phyloP scores from a whole-genome alignment of 1,139 yeast genomes.

The Debaryomyces coudertii region DNA sequence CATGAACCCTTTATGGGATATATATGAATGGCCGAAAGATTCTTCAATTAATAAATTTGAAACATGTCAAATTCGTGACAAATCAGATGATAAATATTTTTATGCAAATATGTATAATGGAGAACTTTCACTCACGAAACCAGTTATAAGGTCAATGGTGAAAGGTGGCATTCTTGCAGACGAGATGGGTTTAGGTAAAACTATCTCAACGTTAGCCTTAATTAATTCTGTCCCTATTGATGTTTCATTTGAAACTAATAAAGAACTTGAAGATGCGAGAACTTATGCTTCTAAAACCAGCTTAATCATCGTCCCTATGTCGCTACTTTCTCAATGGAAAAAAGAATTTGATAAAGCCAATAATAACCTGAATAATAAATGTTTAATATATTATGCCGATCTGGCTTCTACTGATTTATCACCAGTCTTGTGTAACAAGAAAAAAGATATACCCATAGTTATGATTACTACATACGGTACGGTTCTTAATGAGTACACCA shows the following conservation, averaged over 20 bases:
- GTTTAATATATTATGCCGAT: constrained; percentile 75
- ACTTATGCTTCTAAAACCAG: constrained; percentile 74
- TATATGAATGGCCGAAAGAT: constrained; percentile 71
- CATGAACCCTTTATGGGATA: constrained; percentile 87
- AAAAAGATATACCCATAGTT: constrained; percentile 62
- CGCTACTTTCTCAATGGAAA: constrained; percentile 89
- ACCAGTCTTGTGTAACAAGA: constrained; percentile 39
- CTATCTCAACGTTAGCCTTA: constrained; percentile 79
- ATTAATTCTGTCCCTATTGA: constrained; percentile 67
- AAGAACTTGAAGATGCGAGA: constrained; percentile 14
- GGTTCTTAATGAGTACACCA: constrained; percentile 70
- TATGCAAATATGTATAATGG: constrained; percentile 87
- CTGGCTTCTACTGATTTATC: constrained; percentile 54
- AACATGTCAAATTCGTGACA: constrained; percentile 21
- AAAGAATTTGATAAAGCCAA: constrained; percentile 71
- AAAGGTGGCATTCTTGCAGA: constrained; percentile 94
- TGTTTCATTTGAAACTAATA: constrained; percentile 13
- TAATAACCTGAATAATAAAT: constrained; percentile 42
- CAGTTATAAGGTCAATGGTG: constrained; percentile 58
- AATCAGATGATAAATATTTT: constrained; percentile 38
- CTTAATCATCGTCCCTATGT: constrained; percentile 87
- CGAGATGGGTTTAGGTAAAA: constrained; percentile 96
- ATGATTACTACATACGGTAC: constrained; percentile 89
- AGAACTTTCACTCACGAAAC: constrained; percentile 70
- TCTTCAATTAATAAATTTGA: constrained; percentile 27